Evolutionary conservation across 1,284 basidiomycete genomes (phyloP).

Genomic region (Gomphus bonarii): DNA sequence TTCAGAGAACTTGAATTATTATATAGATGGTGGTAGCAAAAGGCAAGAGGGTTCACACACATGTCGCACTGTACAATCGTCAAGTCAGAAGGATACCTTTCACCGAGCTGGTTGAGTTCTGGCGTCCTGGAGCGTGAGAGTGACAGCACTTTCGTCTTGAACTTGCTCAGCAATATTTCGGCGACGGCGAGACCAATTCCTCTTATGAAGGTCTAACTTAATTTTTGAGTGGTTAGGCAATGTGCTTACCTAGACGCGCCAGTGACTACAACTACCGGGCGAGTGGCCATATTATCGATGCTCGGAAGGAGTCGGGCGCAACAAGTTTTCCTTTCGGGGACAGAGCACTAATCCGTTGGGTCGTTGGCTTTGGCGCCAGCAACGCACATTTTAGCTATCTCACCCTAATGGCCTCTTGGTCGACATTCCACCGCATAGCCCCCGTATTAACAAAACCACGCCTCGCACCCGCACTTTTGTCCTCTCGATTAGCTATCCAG

Average conservation of each 20-base stretch:
- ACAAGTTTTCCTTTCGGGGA: background rate
- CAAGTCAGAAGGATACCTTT: conserved; percentile 34
- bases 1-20: background rate
- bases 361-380: conserved; percentile 1
- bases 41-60: conserved; percentile 23
- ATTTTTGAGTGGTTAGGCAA: conserved; percentile 14
- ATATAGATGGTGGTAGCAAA: background rate
- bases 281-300: background rate
- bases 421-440: conserved; percentile 54
- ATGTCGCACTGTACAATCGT: conserved; percentile 61
- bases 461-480: conserved; percentile 27
- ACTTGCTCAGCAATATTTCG: conserved; percentile 47
- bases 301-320: background rate
- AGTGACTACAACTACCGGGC: conserved; percentile 54
- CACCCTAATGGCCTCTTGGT: conserved; percentile 50
- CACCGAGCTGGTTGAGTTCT: conserved; percentile 47
- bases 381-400: conserved; percentile 18
- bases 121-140: conserved; percentile 60
- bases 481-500: conserved; percentile 12
- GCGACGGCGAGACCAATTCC: conserved; percentile 77
- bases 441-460: conserved; percentile 38
- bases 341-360: background rate
- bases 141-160: conserved; percentile 59
- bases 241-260: conserved; percentile 60
- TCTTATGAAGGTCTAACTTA: conserved; percentile 56